phyloP scores from a whole-genome alignment of 805 yeast species.

The Candida easanensis region DNA sequence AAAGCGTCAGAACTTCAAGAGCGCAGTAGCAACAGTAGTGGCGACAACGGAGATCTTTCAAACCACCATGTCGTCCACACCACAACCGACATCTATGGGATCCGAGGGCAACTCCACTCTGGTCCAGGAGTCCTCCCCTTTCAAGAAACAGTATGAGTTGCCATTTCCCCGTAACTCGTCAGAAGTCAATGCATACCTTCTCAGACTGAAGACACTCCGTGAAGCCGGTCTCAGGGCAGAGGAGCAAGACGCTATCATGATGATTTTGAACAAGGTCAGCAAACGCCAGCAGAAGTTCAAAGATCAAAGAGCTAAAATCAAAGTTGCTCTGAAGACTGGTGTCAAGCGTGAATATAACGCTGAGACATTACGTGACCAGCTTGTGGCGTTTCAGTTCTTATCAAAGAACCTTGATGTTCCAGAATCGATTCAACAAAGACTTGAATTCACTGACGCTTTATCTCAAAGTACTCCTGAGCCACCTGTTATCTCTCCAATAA shows the following conservation, averaged over 20 bases:
- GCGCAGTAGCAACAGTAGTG: neutral
- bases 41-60: neutral
- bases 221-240: slow-evolving; percentile 11
- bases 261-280: slow-evolving; percentile 38
- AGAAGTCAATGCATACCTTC: slow-evolving; percentile 9
- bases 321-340: slow-evolving; percentile 19
- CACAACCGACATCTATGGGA: slow-evolving; percentile 5
- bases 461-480: neutral
- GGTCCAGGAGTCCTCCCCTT: slow-evolving; percentile 2
- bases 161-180: slow-evolving; percentile 7
- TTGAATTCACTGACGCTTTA: slow-evolving; percentile 21
- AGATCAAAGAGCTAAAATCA: slow-evolving; percentile 27
- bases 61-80: slow-evolving; percentile 9
- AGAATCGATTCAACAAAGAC: slow-evolving; percentile 40
- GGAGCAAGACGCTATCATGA: slow-evolving; percentile 45
- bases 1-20: neutral
- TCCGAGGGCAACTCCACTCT: slow-evolving; percentile 3
- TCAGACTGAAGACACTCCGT: slow-evolving; percentile 12
- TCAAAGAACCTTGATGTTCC: slow-evolving; percentile 69
- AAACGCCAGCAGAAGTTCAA: slow-evolving; percentile 37
- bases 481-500: slow-evolving; percentile 16
- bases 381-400: slow-evolving; percentile 60
- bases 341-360: slow-evolving; percentile 37
- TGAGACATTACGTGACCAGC: slow-evolving; percentile 51
- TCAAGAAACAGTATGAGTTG: slow-evolving; percentile 4